Conservation (phyloP, 345 rosid species). For the rapeseed (Brassica napus) region Da-Ae NC_063448.1:49304501-49305000, state of each 20-base stretch:
- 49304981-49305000: conserved; percentile 54
- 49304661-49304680: conserved; percentile 41
- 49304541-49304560: no score
- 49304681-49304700: conserved; percentile 2
- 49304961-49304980: conserved; percentile 62
- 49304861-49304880: conserved; percentile 64
- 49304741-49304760: conserved; percentile 49
- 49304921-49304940: neutral
- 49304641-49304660: neutral
- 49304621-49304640: neutral
- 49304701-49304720: conserved; percentile 47
- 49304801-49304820: conserved; percentile 30
- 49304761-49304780: conserved; percentile 39
- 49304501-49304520: no score
- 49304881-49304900: conserved; percentile 16
- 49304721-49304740: conserved; percentile 55
- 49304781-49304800: conserved; percentile 58
- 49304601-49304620: no score
- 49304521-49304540: no score
- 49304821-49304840: no score
- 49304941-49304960: conserved; percentile 38
- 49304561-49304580: no score
- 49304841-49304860: no score
- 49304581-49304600: no score
- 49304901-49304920: neutral